A percentile compares a stretch with the other conserved stretches of the same genome.
These are phyloP conservation scores for Chlorella sorokiniana DNA, from an alignment of 139 green algal genomes.

Conservation along the genomic window DNA sequence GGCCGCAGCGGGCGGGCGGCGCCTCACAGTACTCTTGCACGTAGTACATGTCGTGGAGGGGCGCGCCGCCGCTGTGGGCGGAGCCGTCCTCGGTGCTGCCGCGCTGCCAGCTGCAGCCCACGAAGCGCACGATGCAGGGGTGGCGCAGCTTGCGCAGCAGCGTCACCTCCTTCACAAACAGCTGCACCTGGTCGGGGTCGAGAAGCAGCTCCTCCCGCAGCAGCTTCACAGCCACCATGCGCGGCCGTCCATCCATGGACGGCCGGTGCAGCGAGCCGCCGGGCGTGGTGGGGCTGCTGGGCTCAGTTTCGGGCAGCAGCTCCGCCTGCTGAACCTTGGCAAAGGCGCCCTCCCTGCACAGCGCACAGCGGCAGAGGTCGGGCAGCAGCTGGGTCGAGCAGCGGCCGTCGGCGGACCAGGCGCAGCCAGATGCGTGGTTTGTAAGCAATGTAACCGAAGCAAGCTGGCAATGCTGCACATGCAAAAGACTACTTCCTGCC, in stretches of 20 bases:
- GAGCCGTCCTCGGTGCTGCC: not conserved
- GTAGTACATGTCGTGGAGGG: conserved; percentile 55
- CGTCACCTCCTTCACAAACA: conserved; percentile 72
- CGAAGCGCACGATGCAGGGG: conserved; percentile 47
- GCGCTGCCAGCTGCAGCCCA: conserved; percentile 27
- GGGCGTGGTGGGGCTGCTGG: not conserved
- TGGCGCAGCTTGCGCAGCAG: conserved; percentile 72
- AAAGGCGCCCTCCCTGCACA: conserved; percentile 36
- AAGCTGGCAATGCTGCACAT: no score
- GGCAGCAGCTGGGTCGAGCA: not conserved
- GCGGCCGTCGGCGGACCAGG: no score
- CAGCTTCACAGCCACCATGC: not conserved
- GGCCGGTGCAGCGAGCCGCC: not conserved
- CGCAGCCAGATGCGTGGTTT: no score
- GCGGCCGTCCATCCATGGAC: not conserved
- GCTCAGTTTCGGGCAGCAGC: not conserved
- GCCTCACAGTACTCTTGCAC: conserved; percentile 61
- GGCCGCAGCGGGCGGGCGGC: no score
- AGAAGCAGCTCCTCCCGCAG: conserved; percentile 62
- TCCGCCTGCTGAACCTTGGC: conserved; percentile 28
- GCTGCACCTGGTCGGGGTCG: conserved; percentile 58
- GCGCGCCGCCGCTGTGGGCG: not conserved
- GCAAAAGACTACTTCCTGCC: no score
- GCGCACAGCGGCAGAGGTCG: not conserved
- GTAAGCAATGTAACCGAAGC: no score